Percentiles rank a stretch among this genome's conserved stretches.
Evolutionary conservation across 441 rosid species (phyloP).

Genomic region (Adansonia grandidieri): DNA sequence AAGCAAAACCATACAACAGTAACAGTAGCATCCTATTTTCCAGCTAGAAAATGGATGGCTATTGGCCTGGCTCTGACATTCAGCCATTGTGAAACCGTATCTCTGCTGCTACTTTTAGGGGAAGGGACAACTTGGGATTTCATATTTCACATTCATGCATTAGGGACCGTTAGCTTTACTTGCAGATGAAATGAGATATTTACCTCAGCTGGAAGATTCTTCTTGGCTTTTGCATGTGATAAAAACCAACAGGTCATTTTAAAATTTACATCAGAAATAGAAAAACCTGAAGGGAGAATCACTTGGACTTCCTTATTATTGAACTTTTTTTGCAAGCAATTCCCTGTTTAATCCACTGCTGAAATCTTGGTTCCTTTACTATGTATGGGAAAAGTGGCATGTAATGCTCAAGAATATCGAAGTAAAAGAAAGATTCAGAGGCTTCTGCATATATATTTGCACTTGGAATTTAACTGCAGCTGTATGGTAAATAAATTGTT

Average conservation of each 20-base stretch:
- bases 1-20: neutral
- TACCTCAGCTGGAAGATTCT: neutral
- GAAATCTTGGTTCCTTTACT: neutral
- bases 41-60: slow-evolving; percentile 16
- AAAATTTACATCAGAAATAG: neutral
- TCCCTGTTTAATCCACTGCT: neutral
- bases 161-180: neutral
- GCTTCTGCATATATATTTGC: neutral
- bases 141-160: neutral
- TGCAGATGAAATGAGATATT: neutral
- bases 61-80: slow-evolving; percentile 5
- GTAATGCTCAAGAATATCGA: neutral
- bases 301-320: neutral
- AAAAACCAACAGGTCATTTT: too few relatives aligned
- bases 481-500: neutral
- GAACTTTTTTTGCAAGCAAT: neutral
- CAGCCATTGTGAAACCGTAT: neutral
- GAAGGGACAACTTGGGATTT: neutral
- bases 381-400: neutral
- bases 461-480: neutral
- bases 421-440: neutral
- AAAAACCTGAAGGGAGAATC: neutral
- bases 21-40: slow-evolving; percentile 4
- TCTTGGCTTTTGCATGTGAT: neutral
- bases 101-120: neutral